These are phyloP conservation scores for Pyrrhoderma lamaoense DNA, from an alignment of 1,284 basidiomycete genomes.

Conservation along the genomic window DNA sequence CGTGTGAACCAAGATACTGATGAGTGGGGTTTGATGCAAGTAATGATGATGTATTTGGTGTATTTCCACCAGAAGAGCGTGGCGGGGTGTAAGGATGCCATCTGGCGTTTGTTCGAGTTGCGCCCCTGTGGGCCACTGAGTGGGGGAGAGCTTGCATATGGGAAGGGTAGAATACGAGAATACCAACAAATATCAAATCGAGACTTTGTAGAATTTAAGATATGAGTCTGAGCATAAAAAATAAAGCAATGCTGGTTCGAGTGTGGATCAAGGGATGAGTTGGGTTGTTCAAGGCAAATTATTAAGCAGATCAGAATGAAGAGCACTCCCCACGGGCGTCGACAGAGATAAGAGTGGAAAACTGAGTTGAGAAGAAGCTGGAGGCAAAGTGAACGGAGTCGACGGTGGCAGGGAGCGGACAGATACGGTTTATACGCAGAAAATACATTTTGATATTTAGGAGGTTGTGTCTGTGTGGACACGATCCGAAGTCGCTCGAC, in stretches of 20 bases:
- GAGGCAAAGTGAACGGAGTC: background rate
- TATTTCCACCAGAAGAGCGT: slow-evolving; percentile 7
- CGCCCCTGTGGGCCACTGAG: slow-evolving; percentile 18
- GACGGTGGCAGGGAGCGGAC: slow-evolving; percentile 11
- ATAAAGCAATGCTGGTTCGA: too few species aligned
- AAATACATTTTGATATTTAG: slow-evolving; percentile 16
- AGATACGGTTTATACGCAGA: slow-evolving; percentile 13
- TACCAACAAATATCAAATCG: too few species aligned
- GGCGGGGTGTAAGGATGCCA: slow-evolving; percentile 19
- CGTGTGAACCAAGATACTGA: slow-evolving; percentile 33
- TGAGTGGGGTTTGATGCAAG: slow-evolving; percentile 14
- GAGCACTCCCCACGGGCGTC: slow-evolving; percentile 6
- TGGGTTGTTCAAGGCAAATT: slow-evolving; percentile 1
- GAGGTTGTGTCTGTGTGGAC: slow-evolving; percentile 9
- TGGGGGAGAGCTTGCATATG: slow-evolving; percentile 19
- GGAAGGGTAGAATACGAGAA: background rate
- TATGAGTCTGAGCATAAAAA: too few species aligned
- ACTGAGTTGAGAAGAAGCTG: slow-evolving; percentile 1
- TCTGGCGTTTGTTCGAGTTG: slow-evolving; percentile 15
- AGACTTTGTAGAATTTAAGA: too few species aligned
- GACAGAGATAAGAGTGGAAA: too few species aligned
- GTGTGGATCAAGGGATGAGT: background rate
- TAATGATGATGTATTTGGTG: slow-evolving; percentile 23
- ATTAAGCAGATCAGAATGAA: slow-evolving; percentile 6
- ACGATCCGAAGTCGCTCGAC: slow-evolving; percentile 16